Evolutionary conservation across 352 stramenopile genomes (phyloP).

Genomic region (Phytophthora ramorum): DNA sequence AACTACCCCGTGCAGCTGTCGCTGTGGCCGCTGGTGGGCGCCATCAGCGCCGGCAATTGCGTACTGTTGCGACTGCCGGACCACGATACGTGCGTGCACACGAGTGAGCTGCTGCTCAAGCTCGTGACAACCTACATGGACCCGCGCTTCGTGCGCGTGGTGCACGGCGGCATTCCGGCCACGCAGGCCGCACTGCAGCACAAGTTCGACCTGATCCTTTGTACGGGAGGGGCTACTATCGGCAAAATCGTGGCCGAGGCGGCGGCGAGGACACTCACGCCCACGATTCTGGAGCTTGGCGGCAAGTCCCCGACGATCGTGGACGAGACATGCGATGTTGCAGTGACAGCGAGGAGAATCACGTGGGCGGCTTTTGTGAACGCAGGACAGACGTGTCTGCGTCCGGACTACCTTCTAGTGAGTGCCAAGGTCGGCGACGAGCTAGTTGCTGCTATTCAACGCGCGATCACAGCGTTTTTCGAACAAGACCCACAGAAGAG

Average conservation of each 20-base stretch:
- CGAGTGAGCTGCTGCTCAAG: constrained; percentile 51
- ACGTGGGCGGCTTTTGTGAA: constrained; percentile 91
- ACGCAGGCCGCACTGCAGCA: constrained; percentile 78
- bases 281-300: constrained; percentile 94
- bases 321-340: constrained; percentile 65
- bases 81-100: constrained; percentile 69
- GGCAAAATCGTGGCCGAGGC: constrained; percentile 91
- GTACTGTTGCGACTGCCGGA: constrained; percentile 91
- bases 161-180: constrained; percentile 77
- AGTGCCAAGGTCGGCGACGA: constrained; percentile 70
- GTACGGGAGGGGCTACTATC: constrained; percentile 71
- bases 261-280: constrained; percentile 94
- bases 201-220: constrained; percentile 82
- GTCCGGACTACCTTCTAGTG: constrained; percentile 94
- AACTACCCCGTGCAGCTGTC: constrained; percentile 91
- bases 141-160: constrained; percentile 66
- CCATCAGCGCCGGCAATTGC: constrained; percentile 92
- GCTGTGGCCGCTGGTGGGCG: constrained; percentile 79
- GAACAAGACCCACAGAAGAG: constrained; percentile 54
- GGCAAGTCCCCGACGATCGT: constrained; percentile 92
- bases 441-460: constrained; percentile 53
- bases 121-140: constrained; percentile 72
- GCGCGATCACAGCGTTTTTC: constrained; percentile 59
- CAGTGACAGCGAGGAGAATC: constrained; percentile 78
- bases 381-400: constrained; percentile 94